These are phyloP conservation scores for Sporobolomyces pararoseus DNA, from an alignment of 768 basidiomycete species.

Conservation along the genomic window DNA sequence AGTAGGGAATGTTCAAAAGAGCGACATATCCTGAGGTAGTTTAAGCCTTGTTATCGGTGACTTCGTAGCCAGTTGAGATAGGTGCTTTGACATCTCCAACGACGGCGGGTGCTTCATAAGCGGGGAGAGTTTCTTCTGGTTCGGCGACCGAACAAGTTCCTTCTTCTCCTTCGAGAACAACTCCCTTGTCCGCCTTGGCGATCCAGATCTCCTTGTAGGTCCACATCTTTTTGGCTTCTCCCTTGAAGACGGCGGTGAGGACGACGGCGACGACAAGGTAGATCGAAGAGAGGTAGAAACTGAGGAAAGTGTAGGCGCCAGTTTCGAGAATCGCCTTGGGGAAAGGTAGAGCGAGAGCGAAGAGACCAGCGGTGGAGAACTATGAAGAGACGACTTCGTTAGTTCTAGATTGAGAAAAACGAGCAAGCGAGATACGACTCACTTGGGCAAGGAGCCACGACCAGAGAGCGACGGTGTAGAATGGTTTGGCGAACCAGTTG, in stretches of 20 bases:
- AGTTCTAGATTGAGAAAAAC: too few species aligned
- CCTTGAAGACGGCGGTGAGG: constrained; percentile 13
- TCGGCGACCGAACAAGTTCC: too few species aligned
- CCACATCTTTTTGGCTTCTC: constrained; percentile 30
- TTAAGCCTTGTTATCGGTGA: neutral
- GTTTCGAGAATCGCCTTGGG: neutral
- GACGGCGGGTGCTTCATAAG: constrained; percentile 1
- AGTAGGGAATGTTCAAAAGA: neutral
- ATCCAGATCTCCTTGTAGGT: constrained; percentile 24
- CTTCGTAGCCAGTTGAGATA: neutral
- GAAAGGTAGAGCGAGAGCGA: constrained; percentile 14
- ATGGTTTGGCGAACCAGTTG: constrained; percentile 13
- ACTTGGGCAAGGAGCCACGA: constrained; percentile 24
- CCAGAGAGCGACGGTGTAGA: constrained; percentile 26
- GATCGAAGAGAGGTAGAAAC: constrained; percentile 20
- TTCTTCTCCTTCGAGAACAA: constrained; percentile 7
- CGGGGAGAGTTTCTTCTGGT: constrained; percentile 7
- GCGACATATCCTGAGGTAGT: neutral
- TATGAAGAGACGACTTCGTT: too few species aligned
- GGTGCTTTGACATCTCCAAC: neutral
- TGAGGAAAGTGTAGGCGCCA: neutral
- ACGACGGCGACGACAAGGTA: constrained; percentile 15
- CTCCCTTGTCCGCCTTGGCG: constrained; percentile 2
- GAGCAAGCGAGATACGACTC: neutral
- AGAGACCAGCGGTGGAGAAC: constrained; percentile 5